phyloP scores from a whole-genome alignment of 106 monocot genomes.

The Allium sativum region DNA sequence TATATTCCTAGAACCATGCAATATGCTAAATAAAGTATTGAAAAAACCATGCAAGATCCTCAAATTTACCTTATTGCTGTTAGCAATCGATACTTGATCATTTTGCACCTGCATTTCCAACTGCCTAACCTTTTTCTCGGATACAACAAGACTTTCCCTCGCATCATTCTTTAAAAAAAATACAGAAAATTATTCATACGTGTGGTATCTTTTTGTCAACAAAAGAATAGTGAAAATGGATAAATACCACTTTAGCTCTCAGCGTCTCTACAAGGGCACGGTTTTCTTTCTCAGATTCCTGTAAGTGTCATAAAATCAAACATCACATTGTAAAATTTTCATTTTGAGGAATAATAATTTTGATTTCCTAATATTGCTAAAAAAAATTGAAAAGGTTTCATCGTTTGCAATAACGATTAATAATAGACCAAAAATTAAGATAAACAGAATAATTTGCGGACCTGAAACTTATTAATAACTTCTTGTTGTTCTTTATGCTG shows the following conservation, averaged over 20 bases:
- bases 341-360: neutral
- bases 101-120: slow-evolving; percentile 74
- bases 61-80: slow-evolving; percentile 40
- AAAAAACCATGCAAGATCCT: neutral
- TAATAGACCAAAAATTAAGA: neutral
- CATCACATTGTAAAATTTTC: neutral
- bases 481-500: slow-evolving; percentile 82
- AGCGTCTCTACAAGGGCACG: slow-evolving; percentile 66
- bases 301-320: slow-evolving; percentile 3
- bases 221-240: neutral
- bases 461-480: slow-evolving; percentile 82
- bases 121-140: slow-evolving; percentile 83
- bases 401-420: neutral
- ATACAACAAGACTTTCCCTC: slow-evolving; percentile 66
- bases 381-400: neutral
- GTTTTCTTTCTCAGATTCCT: slow-evolving; percentile 86
- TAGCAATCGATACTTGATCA: slow-evolving; percentile 41
- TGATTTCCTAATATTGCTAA: neutral
- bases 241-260: slow-evolving; percentile 73
- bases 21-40: neutral
- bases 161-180: slow-evolving; percentile 60
- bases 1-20: neutral
- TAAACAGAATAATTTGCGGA: slow-evolving; percentile 11
- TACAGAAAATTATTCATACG: neutral
- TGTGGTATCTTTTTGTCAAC: neutral